Percentiles rank a stretch among this genome's conserved stretches.
Evolutionary conservation across 2,329 filamentous ascomycete species (phyloP).

Genomic region (Fusarium pilosicola): DNA sequence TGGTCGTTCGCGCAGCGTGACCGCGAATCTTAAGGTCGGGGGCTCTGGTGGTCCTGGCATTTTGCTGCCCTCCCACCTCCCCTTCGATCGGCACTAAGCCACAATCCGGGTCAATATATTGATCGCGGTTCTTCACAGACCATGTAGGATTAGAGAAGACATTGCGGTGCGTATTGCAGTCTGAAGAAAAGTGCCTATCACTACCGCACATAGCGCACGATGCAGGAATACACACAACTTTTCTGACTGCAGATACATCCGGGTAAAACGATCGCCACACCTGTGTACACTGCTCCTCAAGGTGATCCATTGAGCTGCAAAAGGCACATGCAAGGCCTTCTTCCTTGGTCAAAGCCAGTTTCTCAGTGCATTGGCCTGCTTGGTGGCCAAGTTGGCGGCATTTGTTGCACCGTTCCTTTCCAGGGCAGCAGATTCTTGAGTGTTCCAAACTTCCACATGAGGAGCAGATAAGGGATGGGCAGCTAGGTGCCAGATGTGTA

Average conservation of each 20-base stretch:
- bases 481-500: slow-evolving; percentile 58
- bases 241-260: slow-evolving; percentile 53
- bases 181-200: slow-evolving; percentile 65
- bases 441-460: slow-evolving; percentile 60
- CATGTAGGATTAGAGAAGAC: slow-evolving; percentile 57
- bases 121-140: slow-evolving; percentile 59
- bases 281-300: slow-evolving; percentile 67
- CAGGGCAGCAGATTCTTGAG: slow-evolving; percentile 61
- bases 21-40: slow-evolving; percentile 49
- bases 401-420: slow-evolving; percentile 62
- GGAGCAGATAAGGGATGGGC: slow-evolving; percentile 58
- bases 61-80: slow-evolving; percentile 35
- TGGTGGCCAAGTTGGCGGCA: slow-evolving; percentile 72
- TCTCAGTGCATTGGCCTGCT: slow-evolving; percentile 62
- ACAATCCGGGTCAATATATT: slow-evolving; percentile 61
- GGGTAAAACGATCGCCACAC: slow-evolving; percentile 68
- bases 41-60: slow-evolving; percentile 35
- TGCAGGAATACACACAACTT: slow-evolving; percentile 60
- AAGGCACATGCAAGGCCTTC: slow-evolving; percentile 69
- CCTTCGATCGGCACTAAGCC: slow-evolving; percentile 52
- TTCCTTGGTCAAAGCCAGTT: slow-evolving; percentile 61
- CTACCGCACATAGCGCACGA: slow-evolving; percentile 68
- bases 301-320: slow-evolving; percentile 66
- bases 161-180: slow-evolving; percentile 55
- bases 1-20: slow-evolving; percentile 49